Base-by-base conservation (phyloP, 208 protist genomes). In the Tritrichomonas musculus region DNA sequence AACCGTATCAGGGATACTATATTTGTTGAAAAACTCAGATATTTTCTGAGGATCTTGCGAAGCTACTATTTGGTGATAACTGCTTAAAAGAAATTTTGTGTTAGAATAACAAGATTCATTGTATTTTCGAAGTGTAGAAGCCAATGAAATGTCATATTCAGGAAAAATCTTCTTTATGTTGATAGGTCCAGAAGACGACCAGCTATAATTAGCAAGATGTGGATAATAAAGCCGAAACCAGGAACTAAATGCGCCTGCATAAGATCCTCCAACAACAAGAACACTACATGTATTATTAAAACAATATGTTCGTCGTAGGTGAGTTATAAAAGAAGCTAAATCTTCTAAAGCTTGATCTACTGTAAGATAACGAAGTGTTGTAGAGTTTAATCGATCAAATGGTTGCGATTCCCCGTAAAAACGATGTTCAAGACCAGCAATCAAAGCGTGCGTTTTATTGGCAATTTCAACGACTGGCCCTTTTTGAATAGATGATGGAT, bases 311-410 rank as follows among this genome's bases (percentile, higher is more conserved):
- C 57, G 0, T 27, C 27, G 33, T 0, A 36, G 25, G 4, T 22
- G 0, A 2, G 8, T 39, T 5, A 57, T 53, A 60, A 88, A 88
- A 57, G 53, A 39, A 0, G 77, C 41, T 5, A 57, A n/a, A 39
- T 88, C 77, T 53, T 53, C 77, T 39, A 88, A 20, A 39, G 77
- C 77, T 57, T 88, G 77, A 27, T 88, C 77, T 39, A 88, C 77
- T 60, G 77, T 88, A 27, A 57, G 5, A 60, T 88, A 88, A 39
- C 57, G 25, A 39, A 88, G 47, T 25, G 33, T 33, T 88, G 53
- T 47, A 17, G 47, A 0, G 11, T 0, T 5, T 33, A 57, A 11
- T 39, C 20, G 4, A 27, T n/a, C 14, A 36, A n/a, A 25, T 39
- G 77, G 77, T 27, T 53, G 20, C 17, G 77, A 88, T 55, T 88